These are phyloP conservation scores for Moesziomyces sp. DNA, from an alignment of 1,284 basidiomycete genomes.

Conservation along the genomic window DNA sequence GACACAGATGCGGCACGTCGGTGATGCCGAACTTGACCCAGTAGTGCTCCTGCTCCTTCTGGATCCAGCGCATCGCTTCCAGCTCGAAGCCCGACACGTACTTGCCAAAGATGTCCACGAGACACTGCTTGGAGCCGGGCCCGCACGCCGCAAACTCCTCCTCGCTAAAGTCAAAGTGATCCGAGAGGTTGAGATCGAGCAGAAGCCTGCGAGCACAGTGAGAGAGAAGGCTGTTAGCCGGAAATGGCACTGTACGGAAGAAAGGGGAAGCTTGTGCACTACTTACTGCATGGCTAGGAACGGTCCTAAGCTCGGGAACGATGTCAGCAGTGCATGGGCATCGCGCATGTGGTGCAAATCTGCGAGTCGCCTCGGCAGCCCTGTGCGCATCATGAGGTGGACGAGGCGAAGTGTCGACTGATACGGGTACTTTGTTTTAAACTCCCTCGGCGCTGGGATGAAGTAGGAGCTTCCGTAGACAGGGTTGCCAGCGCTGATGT, in stretches of 20 bases:
- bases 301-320: slow-evolving; percentile 74
- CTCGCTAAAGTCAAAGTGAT: slow-evolving; percentile 73
- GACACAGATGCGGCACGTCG: slow-evolving; percentile 36
- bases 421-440: slow-evolving; percentile 70
- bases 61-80: slow-evolving; percentile 73
- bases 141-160: slow-evolving; percentile 76
- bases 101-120: slow-evolving; percentile 73
- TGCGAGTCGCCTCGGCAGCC: slow-evolving; percentile 70
- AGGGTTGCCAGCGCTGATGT: slow-evolving; percentile 67
- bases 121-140: slow-evolving; percentile 73
- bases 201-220: slow-evolving; percentile 52
- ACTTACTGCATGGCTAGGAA: slow-evolving; percentile 71
- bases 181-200: slow-evolving; percentile 71
- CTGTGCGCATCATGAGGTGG: slow-evolving; percentile 72
- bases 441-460: slow-evolving; percentile 73
- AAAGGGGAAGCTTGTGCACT: not conserved
- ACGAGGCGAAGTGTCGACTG: slow-evolving; percentile 74
- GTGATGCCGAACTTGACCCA: slow-evolving; percentile 67
- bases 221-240: not conserved
- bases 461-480: slow-evolving; percentile 77
- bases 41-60: slow-evolving; percentile 72
- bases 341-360: slow-evolving; percentile 72
- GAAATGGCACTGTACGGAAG: too few species aligned
- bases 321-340: slow-evolving; percentile 73
- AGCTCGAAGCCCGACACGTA: slow-evolving; percentile 70